A percentile compares a stretch with the other conserved stretches of the same genome.
phyloP scores from a whole-genome alignment of 352 stramenopile species.

The Phytophthora fragariae region DNA sequence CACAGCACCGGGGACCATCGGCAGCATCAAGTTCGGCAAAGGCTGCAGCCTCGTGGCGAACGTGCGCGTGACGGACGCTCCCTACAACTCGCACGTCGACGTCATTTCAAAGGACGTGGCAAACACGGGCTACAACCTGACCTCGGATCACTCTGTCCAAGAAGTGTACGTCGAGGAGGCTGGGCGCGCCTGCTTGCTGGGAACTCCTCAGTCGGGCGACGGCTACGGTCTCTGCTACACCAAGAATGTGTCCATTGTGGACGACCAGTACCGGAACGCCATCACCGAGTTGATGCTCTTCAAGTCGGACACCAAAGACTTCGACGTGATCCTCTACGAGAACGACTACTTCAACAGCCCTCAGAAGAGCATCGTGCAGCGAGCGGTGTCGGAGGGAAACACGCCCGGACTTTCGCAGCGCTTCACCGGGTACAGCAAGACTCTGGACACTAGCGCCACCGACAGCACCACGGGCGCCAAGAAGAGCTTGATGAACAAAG shows the following conservation, averaged over 20 bases:
- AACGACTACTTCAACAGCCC: constrained; percentile 42
- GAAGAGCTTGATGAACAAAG: constrained; percentile 31
- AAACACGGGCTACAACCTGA: constrained; percentile 47
- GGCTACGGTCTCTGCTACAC: constrained; percentile 52
- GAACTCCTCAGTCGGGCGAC: constrained; percentile 11
- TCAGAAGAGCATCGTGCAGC: background rate
- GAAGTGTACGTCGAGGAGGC: constrained; percentile 59
- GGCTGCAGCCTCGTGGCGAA: constrained; percentile 51
- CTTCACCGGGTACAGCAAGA: constrained; percentile 45
- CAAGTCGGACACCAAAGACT: constrained; percentile 43
- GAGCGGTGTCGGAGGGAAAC: constrained; percentile 10
- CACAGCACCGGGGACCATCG: constrained; percentile 44
- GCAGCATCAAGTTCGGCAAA: constrained; percentile 53
- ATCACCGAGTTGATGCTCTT: constrained; percentile 57
- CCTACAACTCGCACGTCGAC: constrained; percentile 48
- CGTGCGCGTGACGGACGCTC: constrained; percentile 44
- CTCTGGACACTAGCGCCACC: constrained; percentile 24
- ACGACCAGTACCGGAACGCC: constrained; percentile 38
- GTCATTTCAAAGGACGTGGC: constrained; percentile 34
- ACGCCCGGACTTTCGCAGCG: constrained; percentile 24
- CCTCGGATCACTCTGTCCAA: constrained; percentile 39
- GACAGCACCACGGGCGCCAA: constrained; percentile 22
- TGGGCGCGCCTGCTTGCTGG: constrained; percentile 51
- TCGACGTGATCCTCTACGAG: constrained; percentile 53
- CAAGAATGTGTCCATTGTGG: constrained; percentile 28